Base-by-base conservation (phyloP, 345 rosid genomes). In the Salix suchowensis region DNA sequence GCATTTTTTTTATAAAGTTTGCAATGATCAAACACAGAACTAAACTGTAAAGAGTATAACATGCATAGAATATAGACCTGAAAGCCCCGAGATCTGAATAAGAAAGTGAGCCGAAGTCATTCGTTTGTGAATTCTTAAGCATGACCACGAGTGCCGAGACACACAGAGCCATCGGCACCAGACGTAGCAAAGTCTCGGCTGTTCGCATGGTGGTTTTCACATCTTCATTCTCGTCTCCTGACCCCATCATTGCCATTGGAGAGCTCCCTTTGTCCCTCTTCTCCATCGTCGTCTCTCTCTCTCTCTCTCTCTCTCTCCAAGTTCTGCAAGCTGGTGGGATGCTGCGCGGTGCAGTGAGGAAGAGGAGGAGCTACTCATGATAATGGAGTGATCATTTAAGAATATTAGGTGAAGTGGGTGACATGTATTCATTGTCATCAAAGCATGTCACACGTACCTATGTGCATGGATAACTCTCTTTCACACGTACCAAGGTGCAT, bases 31-130 rank as follows among this genome's bases (percentile, higher is more conserved):
- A 50, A 50, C 55, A 50, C 55, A 50, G 55, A 50, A 0, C 7
- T 16, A 1, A 6, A 18, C 21, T 50, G 55, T 50, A 16, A 36
- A 30, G 62, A 5, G 14, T 1, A 26, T 18, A 65, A 0, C 15
- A 12, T 9, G 55, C 7, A 48, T 15, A 21, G 28, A 28, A 15
- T 28, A 18, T 9, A 0, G 9, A 94, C 98, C 85, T 88, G 90
- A 92, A 91, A 75, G 97, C 97, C 26, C 86, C 88, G 39, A 95
- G 91, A 79, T 86, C 85, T 42, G 95, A 89, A 85, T 92, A 92
- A 54, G 97, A 88, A 73, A 92, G 73, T 11, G 95, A 86, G 84
- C 94, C 98, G 64, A 65, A 91, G 32, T 92, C 97, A 62, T 77
- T 91, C 34, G 91, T 81, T 65, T 77, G 83, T 36, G 97, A 88